Conservation (phyloP, 768 basidiomycete species). For the Pisolithus marmoratus region DNA sequence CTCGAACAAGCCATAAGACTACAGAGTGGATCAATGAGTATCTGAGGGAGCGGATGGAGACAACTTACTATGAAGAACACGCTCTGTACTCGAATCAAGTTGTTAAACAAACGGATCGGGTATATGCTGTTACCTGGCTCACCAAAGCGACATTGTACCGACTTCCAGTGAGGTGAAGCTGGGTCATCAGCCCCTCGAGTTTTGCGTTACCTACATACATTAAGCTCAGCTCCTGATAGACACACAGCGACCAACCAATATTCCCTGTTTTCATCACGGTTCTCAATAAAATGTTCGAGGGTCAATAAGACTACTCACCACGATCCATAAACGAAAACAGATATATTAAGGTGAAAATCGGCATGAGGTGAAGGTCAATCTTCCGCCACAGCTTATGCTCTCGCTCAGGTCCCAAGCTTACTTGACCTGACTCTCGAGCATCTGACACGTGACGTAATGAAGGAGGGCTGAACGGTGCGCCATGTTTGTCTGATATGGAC, state of each 20-base stretch:
- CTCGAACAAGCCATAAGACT: slow-evolving; percentile 48
- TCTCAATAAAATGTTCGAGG: not conserved
- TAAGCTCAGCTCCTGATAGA: not conserved
- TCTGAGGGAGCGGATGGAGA: not conserved
- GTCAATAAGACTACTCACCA: slow-evolving; percentile 28
- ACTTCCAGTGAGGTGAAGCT: slow-evolving; percentile 52
- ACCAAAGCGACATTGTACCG: slow-evolving; percentile 67
- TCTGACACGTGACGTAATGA: not conserved
- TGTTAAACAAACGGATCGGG: not conserved
- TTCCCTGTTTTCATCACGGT: slow-evolving; percentile 39
- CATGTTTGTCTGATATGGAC: not conserved
- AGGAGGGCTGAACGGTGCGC: too few species aligned
- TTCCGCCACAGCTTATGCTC: slow-evolving; percentile 51
- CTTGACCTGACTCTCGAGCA: not conserved
- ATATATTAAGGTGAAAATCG: slow-evolving; percentile 53
- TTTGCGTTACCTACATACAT: slow-evolving; percentile 49
- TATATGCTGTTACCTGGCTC: slow-evolving; percentile 2
- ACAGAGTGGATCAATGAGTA: slow-evolving; percentile 36
- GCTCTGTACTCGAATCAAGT: slow-evolving; percentile 35
- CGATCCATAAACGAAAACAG: slow-evolving; percentile 58
- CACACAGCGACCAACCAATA: slow-evolving; percentile 37
- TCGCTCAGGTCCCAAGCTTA: slow-evolving; percentile 27
- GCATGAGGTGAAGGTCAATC: slow-evolving; percentile 51
- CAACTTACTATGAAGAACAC: slow-evolving; percentile 62
- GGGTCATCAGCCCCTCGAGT: slow-evolving; percentile 41